Evolutionary conservation across 257 asterid species (phyloP).

Genomic region (Plectranthus barbatus): DNA sequence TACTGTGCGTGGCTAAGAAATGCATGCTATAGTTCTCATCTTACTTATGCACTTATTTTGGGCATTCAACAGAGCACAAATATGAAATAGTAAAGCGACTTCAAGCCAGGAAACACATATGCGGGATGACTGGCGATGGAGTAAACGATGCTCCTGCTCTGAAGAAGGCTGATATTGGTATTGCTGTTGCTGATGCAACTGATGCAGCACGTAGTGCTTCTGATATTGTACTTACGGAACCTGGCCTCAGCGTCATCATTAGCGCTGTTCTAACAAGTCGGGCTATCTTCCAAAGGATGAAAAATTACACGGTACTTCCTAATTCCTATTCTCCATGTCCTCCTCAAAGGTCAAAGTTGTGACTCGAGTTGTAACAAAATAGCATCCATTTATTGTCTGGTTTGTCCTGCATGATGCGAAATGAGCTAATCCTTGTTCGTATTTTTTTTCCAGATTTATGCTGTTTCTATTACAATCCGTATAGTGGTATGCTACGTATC

Average conservation of each 20-base stretch:
- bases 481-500: conserved; percentile 63
- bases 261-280: conserved; percentile 97
- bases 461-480: conserved; percentile 97
- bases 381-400: not conserved
- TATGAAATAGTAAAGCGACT: conserved; percentile 95
- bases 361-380: not conserved
- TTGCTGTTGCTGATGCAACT: conserved; percentile 98
- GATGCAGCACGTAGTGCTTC: conserved; percentile 99
- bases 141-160: conserved; percentile 98
- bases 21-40: not conserved
- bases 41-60: conserved; percentile 1
- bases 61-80: conserved; percentile 64
- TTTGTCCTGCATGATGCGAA: not conserved
- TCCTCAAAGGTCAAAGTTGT: not conserved
- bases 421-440: not conserved
- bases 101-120: conserved; percentile 93
- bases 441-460: conserved; percentile 63
- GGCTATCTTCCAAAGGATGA: conserved; percentile 97
- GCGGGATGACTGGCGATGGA: conserved; percentile 99
- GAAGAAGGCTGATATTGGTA: conserved; percentile 95
- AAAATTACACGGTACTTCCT: conserved; percentile 94
- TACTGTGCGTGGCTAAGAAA: not conserved
- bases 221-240: conserved; percentile 94
- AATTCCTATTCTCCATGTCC: not conserved
- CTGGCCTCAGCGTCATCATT: conserved; percentile 96